Evolutionary conservation across 257 asterid species (phyloP).

Genomic region (Mitragyna speciosa): DNA sequence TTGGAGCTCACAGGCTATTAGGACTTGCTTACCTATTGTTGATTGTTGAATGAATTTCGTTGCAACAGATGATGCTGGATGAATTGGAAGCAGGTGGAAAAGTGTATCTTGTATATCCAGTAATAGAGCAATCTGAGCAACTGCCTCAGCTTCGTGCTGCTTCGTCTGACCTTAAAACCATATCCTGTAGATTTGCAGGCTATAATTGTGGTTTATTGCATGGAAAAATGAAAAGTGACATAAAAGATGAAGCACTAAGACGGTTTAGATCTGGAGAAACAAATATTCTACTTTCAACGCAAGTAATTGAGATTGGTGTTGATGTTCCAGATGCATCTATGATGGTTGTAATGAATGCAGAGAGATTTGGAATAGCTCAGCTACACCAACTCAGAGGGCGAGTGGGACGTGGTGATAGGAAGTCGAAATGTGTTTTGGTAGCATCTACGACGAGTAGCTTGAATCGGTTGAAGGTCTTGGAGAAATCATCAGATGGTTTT

Average conservation of each 20-base stretch:
- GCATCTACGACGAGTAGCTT: slow-evolving; percentile 60
- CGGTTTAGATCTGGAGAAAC: slow-evolving; percentile 76
- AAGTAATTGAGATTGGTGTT: slow-evolving; percentile 92
- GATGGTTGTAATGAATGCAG: slow-evolving; percentile 99
- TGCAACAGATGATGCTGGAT: slow-evolving; percentile 75
- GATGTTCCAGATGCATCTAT: slow-evolving; percentile 95
- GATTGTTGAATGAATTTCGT: slow-evolving; percentile 12
- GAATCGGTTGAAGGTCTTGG: slow-evolving; percentile 73
- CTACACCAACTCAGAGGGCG: slow-evolving; percentile 93
- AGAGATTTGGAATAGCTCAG: slow-evolving; percentile 91
- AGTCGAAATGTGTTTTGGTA: slow-evolving; percentile 67
- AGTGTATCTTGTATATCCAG: slow-evolving; percentile 77
- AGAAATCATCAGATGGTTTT: slow-evolving; percentile 77
- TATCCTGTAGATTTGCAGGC: slow-evolving; percentile 54
- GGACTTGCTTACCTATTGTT: neutral
- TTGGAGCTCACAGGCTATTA: neutral
- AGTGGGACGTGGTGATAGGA: slow-evolving; percentile 89
- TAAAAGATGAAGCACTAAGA: slow-evolving; percentile 73
- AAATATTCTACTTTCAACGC: slow-evolving; percentile 78
- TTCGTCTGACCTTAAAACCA: slow-evolving; percentile 67
- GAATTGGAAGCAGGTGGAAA: slow-evolving; percentile 80
- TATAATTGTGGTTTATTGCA: slow-evolving; percentile 79
- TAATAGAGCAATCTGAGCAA: slow-evolving; percentile 85
- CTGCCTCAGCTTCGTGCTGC: slow-evolving; percentile 94
- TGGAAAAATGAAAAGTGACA: slow-evolving; percentile 82